These are phyloP conservation scores for Aegilops tauschii DNA, from an alignment of 176 grass and related monocot species.

Conservation along the genomic window DNA sequence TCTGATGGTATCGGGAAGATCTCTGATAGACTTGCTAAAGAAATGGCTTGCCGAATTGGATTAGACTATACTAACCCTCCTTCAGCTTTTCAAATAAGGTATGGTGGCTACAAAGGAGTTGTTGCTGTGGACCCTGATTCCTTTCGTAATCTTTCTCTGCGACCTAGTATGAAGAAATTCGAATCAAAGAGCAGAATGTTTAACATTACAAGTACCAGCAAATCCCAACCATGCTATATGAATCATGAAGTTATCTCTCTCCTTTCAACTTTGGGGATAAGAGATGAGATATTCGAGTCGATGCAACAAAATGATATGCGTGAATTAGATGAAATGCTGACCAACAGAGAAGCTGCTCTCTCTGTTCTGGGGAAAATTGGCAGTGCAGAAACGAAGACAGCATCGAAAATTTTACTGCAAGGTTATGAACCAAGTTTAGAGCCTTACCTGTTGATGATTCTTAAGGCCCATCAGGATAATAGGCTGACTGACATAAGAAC, in stretches of 20 bases:
- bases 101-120: constrained; percentile 92
- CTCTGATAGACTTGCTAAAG: constrained; percentile 60
- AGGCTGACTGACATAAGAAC: constrained; percentile 77
- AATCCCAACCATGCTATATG: constrained; percentile 71
- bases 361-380: constrained; percentile 59
- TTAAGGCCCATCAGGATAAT: constrained; percentile 70
- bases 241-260: constrained; percentile 88
- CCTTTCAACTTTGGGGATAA: constrained; percentile 82
- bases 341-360: constrained; percentile 67
- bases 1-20: constrained; percentile 93
- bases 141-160: constrained; percentile 57
- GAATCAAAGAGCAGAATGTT: constrained; percentile 78
- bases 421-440: constrained; percentile 80
- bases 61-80: constrained; percentile 50
- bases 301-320: constrained; percentile 72
- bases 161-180: constrained; percentile 94
- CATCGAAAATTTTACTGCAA: constrained; percentile 62
- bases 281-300: constrained; percentile 71
- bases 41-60: constrained; percentile 54
- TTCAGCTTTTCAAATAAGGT: constrained; percentile 97
- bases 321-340: constrained; percentile 71
- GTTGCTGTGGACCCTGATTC: constrained; percentile 60
- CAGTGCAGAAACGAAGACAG: constrained; percentile 53
- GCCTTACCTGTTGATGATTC: constrained; percentile 80
- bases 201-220: constrained; percentile 77